phyloP scores from a whole-genome alignment of 2,329 filamentous ascomycete species.

The Verticillium zaregamsianum region DNA sequence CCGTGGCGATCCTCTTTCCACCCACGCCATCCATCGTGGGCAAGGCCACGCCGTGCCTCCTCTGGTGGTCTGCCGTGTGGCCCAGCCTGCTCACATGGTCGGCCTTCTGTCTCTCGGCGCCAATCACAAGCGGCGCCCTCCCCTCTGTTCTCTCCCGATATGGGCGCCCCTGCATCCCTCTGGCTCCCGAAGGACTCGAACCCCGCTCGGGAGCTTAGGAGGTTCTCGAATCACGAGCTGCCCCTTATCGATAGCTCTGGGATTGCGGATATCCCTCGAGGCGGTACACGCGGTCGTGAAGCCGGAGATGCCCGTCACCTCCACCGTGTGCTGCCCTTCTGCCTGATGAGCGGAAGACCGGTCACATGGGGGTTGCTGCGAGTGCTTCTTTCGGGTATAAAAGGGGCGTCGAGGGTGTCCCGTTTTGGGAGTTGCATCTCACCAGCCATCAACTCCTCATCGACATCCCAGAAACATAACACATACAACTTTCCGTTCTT shows the following conservation, averaged over 20 bases:
- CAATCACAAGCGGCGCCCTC: neutral
- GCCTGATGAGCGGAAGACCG: conserved; percentile 1
- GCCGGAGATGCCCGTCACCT: neutral
- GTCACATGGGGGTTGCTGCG: neutral
- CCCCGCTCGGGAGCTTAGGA: neutral
- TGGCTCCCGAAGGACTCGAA: neutral
- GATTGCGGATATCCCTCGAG: neutral
- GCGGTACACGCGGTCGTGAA: neutral
- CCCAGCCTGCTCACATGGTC: neutral
- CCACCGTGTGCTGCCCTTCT: conserved; percentile 3
- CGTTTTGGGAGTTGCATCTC: neutral
- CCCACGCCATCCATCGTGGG: neutral
- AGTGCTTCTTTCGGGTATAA: neutral
- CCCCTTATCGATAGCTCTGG: neutral
- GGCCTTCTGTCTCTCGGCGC: neutral
- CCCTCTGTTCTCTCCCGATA: neutral
- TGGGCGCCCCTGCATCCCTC: neutral
- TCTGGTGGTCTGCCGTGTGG: neutral
- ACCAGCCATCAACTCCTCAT: conserved; percentile 8
- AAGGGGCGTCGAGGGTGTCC: neutral
- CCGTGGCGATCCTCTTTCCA: neutral
- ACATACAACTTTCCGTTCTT: conserved; percentile 8
- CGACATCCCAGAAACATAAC: neutral
- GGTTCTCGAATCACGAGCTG: neutral
- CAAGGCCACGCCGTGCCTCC: neutral